Conservation (phyloP, 1,139 yeast species). For the Blastobotrys arbuscula region DNA sequence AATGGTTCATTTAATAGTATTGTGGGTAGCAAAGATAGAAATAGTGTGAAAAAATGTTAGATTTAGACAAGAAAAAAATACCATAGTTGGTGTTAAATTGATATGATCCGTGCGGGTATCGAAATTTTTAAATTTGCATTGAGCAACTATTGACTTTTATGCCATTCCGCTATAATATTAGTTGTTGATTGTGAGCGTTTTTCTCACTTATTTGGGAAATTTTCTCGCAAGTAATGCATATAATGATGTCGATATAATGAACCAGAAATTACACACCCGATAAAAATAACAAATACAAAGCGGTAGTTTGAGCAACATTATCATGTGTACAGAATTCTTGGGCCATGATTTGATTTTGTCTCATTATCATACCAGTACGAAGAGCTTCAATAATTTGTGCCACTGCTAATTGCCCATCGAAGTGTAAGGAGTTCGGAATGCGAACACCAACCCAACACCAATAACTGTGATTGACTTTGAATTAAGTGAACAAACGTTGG, state of each 20-base stretch:
- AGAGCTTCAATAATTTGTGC: slow-evolving; percentile 22
- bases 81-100: too few species aligned
- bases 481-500: too few species aligned
- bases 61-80: too few species aligned
- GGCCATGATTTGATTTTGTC: slow-evolving; percentile 19
- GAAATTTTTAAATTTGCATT: too few species aligned
- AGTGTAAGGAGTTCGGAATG: slow-evolving; percentile 15
- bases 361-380: slow-evolving; percentile 23
- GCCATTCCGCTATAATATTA: too few species aligned
- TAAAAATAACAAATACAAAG: slow-evolving; percentile 21
- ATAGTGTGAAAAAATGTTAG: too few species aligned
- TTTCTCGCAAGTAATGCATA: slow-evolving; percentile 11
- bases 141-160: too few species aligned
- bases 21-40: too few species aligned
- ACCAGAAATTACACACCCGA: slow-evolving; percentile 19
- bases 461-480: slow-evolving; percentile 2
- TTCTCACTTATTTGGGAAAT: slow-evolving; percentile 12
- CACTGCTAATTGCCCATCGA: slow-evolving; percentile 17
- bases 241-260: slow-evolving; percentile 17
- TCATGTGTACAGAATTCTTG: slow-evolving; percentile 19
- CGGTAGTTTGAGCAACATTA: slow-evolving; percentile 23
- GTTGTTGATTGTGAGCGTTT: too few species aligned
- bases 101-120: too few species aligned
- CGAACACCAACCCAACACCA: slow-evolving; percentile 32
- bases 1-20: too few species aligned